These are phyloP conservation scores for Saccharomycopsis phalli DNA, from an alignment of 1,139 yeast genomes.

Conservation along the genomic window DNA sequence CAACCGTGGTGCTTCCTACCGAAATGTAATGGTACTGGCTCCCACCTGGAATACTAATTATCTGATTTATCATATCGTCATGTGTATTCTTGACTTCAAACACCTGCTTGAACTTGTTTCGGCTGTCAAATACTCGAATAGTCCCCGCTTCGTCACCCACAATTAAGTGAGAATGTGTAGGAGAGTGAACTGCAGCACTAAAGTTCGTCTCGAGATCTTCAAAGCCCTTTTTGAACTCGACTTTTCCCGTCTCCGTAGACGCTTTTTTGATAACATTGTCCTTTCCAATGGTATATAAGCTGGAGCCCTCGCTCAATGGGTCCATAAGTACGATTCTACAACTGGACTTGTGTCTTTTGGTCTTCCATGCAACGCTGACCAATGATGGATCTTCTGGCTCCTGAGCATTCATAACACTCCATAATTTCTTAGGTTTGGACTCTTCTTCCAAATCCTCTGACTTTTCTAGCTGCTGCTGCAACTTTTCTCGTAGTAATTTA, in stretches of 20 bases:
- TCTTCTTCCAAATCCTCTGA: slow-evolving; percentile 14
- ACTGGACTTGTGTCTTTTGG: slow-evolving; percentile 85
- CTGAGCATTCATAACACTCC: slow-evolving; percentile 35
- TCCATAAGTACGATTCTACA: slow-evolving; percentile 71
- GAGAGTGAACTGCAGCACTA: slow-evolving; percentile 54
- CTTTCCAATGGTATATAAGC: slow-evolving; percentile 62
- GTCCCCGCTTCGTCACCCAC: slow-evolving; percentile 79
- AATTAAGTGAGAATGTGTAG: slow-evolving; percentile 55
- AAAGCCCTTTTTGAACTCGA: slow-evolving; percentile 42
- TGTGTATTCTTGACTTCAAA: slow-evolving; percentile 47
- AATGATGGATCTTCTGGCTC: slow-evolving; percentile 27
- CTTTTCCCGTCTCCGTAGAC: slow-evolving; percentile 64
- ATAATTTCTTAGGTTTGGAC: slow-evolving; percentile 36
- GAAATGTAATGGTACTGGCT: slow-evolving; percentile 78
- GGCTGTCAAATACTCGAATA: slow-evolving; percentile 52
- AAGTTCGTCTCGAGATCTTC: slow-evolving; percentile 28
- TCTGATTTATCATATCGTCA: slow-evolving; percentile 67
- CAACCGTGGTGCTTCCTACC: slow-evolving; percentile 74
- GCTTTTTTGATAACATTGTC: slow-evolving; percentile 79
- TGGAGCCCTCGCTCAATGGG: slow-evolving; percentile 44
- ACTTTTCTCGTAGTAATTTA: slow-evolving; percentile 33
- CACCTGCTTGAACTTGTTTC: slow-evolving; percentile 34
- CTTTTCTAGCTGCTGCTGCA: slow-evolving; percentile 13
- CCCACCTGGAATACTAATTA: slow-evolving; percentile 50
- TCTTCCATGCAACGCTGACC: slow-evolving; percentile 56